A percentile compares a stretch with the other conserved stretches of the same genome.
These are phyloP conservation scores for Monosporozyma unispora DNA, from an alignment of 805 yeast genomes.

Conservation along the genomic window DNA sequence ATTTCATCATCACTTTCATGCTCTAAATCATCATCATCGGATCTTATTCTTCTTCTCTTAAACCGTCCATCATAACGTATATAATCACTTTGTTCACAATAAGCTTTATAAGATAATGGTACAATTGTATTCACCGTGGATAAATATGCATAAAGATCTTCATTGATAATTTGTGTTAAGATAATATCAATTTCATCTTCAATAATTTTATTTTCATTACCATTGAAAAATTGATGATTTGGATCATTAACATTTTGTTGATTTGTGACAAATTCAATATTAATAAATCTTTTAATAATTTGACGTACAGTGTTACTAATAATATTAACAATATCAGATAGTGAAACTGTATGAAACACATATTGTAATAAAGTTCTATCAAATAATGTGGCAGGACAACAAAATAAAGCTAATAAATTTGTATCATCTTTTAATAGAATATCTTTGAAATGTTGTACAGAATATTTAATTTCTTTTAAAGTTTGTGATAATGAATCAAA, in stretches of 20 bases:
- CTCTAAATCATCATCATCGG: neutral
- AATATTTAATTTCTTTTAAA: conserved; percentile 5
- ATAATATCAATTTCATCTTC: conserved; percentile 1
- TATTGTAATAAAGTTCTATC: conserved; percentile 14
- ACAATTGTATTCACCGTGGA: conserved; percentile 13
- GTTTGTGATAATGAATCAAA: conserved; percentile 7
- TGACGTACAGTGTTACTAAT: conserved; percentile 6
- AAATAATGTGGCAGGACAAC: conserved; percentile 13
- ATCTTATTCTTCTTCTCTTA: neutral
- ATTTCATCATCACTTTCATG: neutral
- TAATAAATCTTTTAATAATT: conserved; percentile 8
- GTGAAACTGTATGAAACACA: conserved; percentile 10
- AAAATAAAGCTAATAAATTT: conserved; percentile 11
- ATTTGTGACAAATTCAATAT: conserved; percentile 3
- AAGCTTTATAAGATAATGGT: conserved; percentile 12
- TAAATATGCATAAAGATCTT: conserved; percentile 14
- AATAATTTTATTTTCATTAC: neutral
- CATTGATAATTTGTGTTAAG: conserved; percentile 8
- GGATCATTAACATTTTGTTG: neutral
- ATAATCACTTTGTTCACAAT: conserved; percentile 11
- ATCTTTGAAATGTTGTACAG: conserved; percentile 6
- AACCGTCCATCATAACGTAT: conserved; percentile 10
- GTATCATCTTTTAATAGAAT: conserved; percentile 10
- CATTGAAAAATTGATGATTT: neutral
- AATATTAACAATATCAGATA: conserved; percentile 14